Evolutionary conservation across 768 basidiomycete species (phyloP), one percentile per base, ranked within the genome.

Genomic region (Collybiopsis luxurians): DNA sequence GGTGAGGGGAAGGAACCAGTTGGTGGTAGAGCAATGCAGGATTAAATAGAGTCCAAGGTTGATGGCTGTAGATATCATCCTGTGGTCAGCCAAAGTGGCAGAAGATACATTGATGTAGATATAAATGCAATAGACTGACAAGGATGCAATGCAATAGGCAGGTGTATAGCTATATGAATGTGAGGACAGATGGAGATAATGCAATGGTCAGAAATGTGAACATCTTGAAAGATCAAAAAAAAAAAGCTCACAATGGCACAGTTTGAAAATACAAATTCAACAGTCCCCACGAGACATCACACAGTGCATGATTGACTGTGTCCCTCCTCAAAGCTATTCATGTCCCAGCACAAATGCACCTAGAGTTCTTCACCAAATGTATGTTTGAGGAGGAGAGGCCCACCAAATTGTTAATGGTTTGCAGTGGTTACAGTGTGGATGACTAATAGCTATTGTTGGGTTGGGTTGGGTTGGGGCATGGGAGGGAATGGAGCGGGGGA

Each of bases 11-110:
- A 86, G 76, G 71, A 81, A 85, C 79, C 82, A 85, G 68, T 82
- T 80, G 23, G 85, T 84, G 52, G 66, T 63, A 30, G 71, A 64
- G 1, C 10, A n/a, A n/a, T 72, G 65, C 28, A 66, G 64, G 26
- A 68, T 60, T 53, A 78, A 71, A 65, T 77, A 78, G 3, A 81
- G 77, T 1, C 87, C 79, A 21, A 87, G 71, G 67, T 87, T 89
- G 34, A 86, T n/a, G 70, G 87, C 86, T 4, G 85, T 84, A 68
- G 88, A 89, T 68, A 88, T 77, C 80, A 88, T 80, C 60, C 78
- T 80, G 51, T 23, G 39, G 39, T 17, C 36, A 34, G 45, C 42
- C 46, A 46, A 15, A 9, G 45, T 27, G 31, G n/a, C n/a, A 60
- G 26, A 30, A 17, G 3, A 36, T 17, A 21, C 2, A 17, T 7